Percentiles rank a stretch among this genome's conserved stretches.
phyloP scores from a whole-genome alignment of 768 basidiomycete genomes.

The Suillus cothurnatus region DNA sequence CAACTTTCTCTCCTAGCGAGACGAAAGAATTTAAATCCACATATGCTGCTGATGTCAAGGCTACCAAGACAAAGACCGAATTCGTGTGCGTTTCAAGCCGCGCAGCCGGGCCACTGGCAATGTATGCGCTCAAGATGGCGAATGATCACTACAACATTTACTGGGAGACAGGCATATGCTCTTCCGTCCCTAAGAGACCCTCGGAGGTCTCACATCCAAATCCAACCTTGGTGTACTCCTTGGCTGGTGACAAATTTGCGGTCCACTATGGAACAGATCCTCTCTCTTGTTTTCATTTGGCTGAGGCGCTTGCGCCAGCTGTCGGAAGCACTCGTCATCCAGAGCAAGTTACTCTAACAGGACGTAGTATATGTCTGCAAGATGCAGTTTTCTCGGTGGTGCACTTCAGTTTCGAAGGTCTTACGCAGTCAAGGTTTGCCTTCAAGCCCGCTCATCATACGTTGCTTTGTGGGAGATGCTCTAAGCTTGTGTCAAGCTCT shows the following conservation, averaged over 20 bases:
- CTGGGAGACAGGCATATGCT: conserved; percentile 29
- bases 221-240: conserved; percentile 33
- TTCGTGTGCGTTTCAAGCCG: conserved; percentile 18
- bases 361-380: conserved; percentile 8
- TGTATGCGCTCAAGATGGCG: conserved; percentile 11
- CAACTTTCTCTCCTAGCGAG: conserved; percentile 15
- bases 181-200: conserved; percentile 21
- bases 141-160: conserved; percentile 25
- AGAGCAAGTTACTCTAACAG: background rate
- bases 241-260: conserved; percentile 20
- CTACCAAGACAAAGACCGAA: background rate
- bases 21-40: conserved; percentile 16
- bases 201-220: conserved; percentile 24
- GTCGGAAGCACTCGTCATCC: background rate
- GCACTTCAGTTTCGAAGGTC: conserved; percentile 20
- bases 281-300: conserved; percentile 33
- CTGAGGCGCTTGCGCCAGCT: conserved; percentile 23
- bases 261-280: conserved; percentile 35
- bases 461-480: conserved; percentile 34
- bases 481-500: conserved; percentile 32
- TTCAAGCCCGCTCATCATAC: conserved; percentile 19
- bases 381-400: conserved; percentile 30
- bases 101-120: conserved; percentile 29
- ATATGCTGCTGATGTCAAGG: conserved; percentile 24
- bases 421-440: conserved; percentile 9